phyloP scores from a whole-genome alignment of 345 rosid genomes.

The Balakata baccata region DNA sequence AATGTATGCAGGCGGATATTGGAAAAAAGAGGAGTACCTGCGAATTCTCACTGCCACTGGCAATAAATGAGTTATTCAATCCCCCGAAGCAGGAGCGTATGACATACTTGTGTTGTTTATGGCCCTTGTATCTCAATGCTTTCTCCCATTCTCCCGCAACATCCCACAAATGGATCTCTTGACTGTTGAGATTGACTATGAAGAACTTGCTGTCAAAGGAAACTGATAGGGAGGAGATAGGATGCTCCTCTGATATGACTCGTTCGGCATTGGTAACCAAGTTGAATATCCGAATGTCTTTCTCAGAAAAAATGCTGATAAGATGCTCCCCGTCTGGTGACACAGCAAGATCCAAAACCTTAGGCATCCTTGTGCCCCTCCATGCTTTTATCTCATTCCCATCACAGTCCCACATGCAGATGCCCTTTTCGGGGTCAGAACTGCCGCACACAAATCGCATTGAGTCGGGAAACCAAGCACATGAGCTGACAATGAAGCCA shows the following conservation, averaged over 20 bases:
- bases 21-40: constrained; percentile 44
- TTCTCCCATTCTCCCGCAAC: constrained; percentile 61
- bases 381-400: constrained; percentile 83
- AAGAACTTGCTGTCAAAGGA: constrained; percentile 64
- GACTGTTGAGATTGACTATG: constrained; percentile 73
- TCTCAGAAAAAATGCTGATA: constrained; percentile 54
- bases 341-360: constrained; percentile 76
- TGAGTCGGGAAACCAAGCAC: constrained; percentile 98
- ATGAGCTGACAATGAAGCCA: constrained; percentile 78
- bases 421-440: constrained; percentile 76
- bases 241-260: constrained; percentile 61
- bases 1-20: not conserved
- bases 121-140: constrained; percentile 64
- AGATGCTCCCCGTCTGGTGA: constrained; percentile 78
- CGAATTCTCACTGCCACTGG: constrained; percentile 86
- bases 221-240: constrained; percentile 59
- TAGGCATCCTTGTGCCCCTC: constrained; percentile 78
- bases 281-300: constrained; percentile 59
- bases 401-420: constrained; percentile 79
- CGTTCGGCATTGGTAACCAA: constrained; percentile 59
- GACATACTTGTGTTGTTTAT: constrained; percentile 69
- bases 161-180: constrained; percentile 94
- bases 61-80: constrained; percentile 62
- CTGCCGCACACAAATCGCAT: constrained; percentile 81
- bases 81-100: constrained; percentile 94